Evolutionary conservation across 1,284 basidiomycete species (phyloP).

Genomic region (Apiotrichum domesticum): DNA sequence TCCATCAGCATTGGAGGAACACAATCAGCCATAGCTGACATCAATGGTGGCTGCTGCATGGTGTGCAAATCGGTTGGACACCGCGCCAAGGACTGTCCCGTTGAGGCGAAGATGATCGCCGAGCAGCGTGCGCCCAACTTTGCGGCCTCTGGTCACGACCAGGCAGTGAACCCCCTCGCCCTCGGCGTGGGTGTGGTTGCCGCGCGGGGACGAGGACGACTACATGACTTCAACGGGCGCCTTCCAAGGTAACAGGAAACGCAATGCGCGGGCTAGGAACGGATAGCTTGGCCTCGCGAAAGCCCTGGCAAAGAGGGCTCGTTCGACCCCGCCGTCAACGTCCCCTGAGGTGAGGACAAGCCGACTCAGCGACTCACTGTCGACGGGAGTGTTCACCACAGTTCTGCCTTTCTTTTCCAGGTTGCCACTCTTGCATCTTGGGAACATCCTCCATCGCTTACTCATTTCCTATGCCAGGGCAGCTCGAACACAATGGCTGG

Average conservation of each 20-base stretch:
- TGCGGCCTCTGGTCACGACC: neutral
- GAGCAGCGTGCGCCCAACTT: conserved; percentile 6
- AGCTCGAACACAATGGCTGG: no score
- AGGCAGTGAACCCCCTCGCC: neutral
- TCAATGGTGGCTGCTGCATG: conserved; percentile 84
- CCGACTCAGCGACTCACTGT: no score
- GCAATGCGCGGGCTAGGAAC: conserved; percentile 35
- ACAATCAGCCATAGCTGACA: conserved; percentile 46
- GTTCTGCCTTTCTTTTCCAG: no score
- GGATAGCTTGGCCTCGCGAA: conserved; percentile 26
- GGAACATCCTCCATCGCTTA: no score
- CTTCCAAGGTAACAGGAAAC: conserved; percentile 1
- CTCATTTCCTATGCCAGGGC: no score
- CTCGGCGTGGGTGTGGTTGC: conserved; percentile 33
- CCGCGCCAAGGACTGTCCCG: conserved; percentile 74
- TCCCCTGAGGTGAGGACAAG: no score
- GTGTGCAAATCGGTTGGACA: conserved; percentile 78
- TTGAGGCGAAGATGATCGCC: conserved; percentile 9
- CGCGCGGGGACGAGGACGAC: conserved; percentile 86
- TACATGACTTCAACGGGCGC: conserved; percentile 63
- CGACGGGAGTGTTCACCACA: no score
- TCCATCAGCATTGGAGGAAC: no score
- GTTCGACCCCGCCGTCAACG: conserved; percentile 5
- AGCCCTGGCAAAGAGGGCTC: conserved; percentile 16
- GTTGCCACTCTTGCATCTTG: no score